Evolutionary conservation across 169 alveolate species (phyloP), one percentile per base, ranked within the genome.

Genomic region (Plasmodium berghei): DNA sequence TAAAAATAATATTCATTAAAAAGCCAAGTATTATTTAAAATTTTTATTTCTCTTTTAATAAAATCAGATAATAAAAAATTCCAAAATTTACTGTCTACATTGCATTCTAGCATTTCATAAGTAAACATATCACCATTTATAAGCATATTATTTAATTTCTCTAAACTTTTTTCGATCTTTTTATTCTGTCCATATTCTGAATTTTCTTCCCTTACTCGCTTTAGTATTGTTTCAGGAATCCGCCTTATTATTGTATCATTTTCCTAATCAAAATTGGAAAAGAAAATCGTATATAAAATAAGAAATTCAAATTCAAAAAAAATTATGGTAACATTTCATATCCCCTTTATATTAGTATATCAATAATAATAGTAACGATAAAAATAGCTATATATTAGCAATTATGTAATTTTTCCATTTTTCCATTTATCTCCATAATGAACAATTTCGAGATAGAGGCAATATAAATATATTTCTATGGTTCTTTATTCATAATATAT

Each of bases 1-100:
- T 77, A 77, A 52, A 77, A 77, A 77, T 77, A 77, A 63, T 48
- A 63, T 64, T 77, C 89, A 77, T 77, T 77, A 62, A 77, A 77
- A 42, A 77, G 72, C 77, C 77, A 77, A 34, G 75, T 49, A 54
- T 54, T 77, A 2, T 48, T 54, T n/a, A 24, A 10, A 34, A 77
- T 58, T 63, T 62, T 77, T 24, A 69, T 48, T 5, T 45, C 34
- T 12, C 55, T 64, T 26, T 77, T 18, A 59, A 64, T 77, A 45
- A 52, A 49, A 77, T 77, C 48, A 22, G 72, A 28, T 42, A 77
- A 69, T 18, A 77, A 14, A 56, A 64, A 64, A 10, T 63, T 69
- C 89, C 89, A 77, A 22, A 24, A n/a, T 22, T 55, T 66, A 49
- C 10, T 42, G 58, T 77, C 89, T 34, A 48, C 28, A 8, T 77